Conservation (phyloP, 805 yeast species). For the Candida railenensis region DNA sequence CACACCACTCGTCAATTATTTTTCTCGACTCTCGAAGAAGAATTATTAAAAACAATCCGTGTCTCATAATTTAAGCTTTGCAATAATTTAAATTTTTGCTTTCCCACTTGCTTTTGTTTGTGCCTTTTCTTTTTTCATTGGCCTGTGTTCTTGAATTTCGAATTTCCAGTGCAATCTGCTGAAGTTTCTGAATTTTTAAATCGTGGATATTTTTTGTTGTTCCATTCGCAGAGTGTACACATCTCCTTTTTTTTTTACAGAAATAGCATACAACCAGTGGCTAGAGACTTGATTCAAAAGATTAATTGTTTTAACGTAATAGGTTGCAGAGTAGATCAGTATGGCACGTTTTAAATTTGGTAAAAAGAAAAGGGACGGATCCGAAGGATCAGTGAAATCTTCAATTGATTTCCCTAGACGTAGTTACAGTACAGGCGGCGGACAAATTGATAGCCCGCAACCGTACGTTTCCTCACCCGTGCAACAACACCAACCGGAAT, state of each 20-base stretch:
- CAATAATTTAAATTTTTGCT: background rate
- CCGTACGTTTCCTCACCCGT: slow-evolving; percentile 6
- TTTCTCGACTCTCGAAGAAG: background rate
- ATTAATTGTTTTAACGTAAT: too few species aligned
- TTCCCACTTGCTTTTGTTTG: background rate
- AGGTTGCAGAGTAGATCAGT: too few species aligned
- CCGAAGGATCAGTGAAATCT: slow-evolving; percentile 10
- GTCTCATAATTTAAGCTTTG: background rate
- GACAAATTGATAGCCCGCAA: background rate
- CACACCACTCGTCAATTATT: background rate
- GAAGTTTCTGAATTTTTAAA: too few species aligned
- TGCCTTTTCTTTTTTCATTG: background rate
- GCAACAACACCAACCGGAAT: slow-evolving; percentile 9
- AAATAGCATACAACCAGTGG: too few species aligned
- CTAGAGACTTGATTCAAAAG: too few species aligned
- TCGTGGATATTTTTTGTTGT: too few species aligned
- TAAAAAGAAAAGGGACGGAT: slow-evolving; percentile 42
- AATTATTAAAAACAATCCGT: too few species aligned
- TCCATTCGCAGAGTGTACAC: too few species aligned
- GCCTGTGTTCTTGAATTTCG: too few species aligned
- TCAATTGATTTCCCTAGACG: slow-evolving; percentile 20
- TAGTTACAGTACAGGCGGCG: slow-evolving; percentile 15
- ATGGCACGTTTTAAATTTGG: slow-evolving; percentile 64
- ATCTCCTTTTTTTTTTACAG: background rate
- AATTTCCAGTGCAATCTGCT: too few species aligned